Evolutionary conservation across 192 early-diverging fungal genomes (phyloP).

Genomic region (Martensiomyces pterosporus): DNA sequence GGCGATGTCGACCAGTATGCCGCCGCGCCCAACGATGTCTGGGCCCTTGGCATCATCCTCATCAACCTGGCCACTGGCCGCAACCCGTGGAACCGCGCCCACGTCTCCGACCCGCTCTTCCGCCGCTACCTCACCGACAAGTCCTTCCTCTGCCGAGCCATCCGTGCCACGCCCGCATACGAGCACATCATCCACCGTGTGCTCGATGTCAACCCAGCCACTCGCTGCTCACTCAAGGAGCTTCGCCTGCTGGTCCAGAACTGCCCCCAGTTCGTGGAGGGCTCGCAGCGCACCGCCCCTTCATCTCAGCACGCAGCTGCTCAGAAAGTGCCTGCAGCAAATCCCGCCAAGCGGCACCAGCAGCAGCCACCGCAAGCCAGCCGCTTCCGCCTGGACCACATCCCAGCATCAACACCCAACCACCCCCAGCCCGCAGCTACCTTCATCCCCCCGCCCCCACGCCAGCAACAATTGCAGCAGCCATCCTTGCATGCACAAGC

Average conservation of each 20-base stretch:
- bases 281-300: too few species aligned
- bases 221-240: conserved; percentile 53
- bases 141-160: conserved; percentile 58
- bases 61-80: conserved; percentile 83
- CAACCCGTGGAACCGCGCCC: conserved; percentile 74
- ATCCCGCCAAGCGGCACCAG: not conserved
- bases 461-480: conserved; percentile 2
- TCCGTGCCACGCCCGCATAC: conserved; percentile 66
- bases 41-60: conserved; percentile 85
- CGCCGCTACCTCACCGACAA: conserved; percentile 62
- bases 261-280: conserved; percentile 39
- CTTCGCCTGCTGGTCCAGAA: conserved; percentile 34
- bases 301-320: not conserved
- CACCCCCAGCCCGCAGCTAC: too few species aligned
- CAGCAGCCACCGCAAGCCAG: not conserved
- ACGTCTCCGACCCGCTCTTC: conserved; percentile 73
- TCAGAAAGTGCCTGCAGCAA: not conserved
- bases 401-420: too few species aligned
- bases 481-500: not conserved
- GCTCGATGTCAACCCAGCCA: conserved; percentile 64
- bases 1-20: conserved; percentile 54
- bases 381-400: too few species aligned
- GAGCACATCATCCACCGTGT: conserved; percentile 65
- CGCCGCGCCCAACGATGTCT: conserved; percentile 80
- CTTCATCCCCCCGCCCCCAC: not conserved